Conservation (phyloP, 2,329 filamentous ascomycete genomes). For the Pleurostoma richardsiae region DNA sequence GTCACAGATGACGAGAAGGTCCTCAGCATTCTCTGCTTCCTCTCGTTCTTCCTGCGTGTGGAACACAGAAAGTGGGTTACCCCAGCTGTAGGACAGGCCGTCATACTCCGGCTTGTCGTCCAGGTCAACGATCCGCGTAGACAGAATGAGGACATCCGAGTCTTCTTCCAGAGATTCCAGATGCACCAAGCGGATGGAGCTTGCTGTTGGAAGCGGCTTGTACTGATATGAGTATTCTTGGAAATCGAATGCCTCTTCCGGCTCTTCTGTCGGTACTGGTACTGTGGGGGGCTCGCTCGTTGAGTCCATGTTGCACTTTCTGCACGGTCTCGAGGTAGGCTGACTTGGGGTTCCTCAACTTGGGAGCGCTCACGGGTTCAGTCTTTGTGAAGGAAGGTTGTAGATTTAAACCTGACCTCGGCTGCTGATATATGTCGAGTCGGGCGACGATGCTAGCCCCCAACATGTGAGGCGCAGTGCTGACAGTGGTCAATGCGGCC, state of each 20-base stretch:
- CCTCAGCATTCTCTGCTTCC: background rate
- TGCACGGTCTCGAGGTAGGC: too few species aligned
- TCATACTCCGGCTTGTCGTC: conserved; percentile 6
- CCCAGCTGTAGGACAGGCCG: conserved; percentile 14
- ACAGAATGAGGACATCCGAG: background rate
- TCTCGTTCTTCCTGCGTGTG: background rate
- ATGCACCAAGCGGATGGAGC: background rate
- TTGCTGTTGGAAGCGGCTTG: background rate
- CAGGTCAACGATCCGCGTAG: background rate
- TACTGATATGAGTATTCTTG: background rate
- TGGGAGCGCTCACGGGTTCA: too few species aligned
- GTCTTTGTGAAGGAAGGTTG: too few species aligned
- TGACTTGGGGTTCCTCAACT: too few species aligned
- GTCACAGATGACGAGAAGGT: conserved; percentile 3
- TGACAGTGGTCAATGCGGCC: too few species aligned
- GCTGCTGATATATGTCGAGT: too few species aligned
- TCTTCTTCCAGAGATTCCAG: background rate
- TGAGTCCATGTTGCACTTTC: too few species aligned
- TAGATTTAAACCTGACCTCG: too few species aligned
- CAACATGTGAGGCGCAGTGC: too few species aligned
- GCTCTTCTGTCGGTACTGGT: too few species aligned
- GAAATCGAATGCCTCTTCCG: background rate
- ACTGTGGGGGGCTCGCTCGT: too few species aligned
- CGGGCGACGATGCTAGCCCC: too few species aligned
- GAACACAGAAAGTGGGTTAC: background rate